Base-by-base conservation (phyloP, 139 green algal species). In the Chlamydomonas eustigma region DNA sequence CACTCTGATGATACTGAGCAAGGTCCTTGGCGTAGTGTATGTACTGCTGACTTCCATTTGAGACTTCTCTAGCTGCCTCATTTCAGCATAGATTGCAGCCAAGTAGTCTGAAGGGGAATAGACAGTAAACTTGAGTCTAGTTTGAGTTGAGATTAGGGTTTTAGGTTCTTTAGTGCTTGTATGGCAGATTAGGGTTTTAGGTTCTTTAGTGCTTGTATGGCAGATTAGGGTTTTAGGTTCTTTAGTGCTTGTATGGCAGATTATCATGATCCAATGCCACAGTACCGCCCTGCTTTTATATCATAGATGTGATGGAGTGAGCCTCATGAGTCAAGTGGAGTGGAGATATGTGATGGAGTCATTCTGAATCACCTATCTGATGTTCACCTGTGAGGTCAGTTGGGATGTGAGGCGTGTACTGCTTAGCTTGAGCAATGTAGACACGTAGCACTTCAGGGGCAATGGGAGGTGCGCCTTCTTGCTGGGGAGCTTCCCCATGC, bases 1-100 rank as follows among this genome's bases (percentile, higher is more conserved):
- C 8, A 99, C 80, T 22, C 96, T 89, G 69, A 99, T 85, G 78
- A 99, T 97, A 78, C 85, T 93, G 44, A 99, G 91, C 71, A 99
- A 88, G 6, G 96, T 98, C 68, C 96, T 88, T 1, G 96, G 94
- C 0, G 96, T 99, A 70, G 92, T 94, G 86, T 97, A 97, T 36
- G 88, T 89, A 65, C 88, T 82, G 65, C 74, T 85, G 31, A 38
- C 39, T 37, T 81, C 83, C 50, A 79, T 51, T 6, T 84, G 76
- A n/a, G 76, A 50, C 38, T 82, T 80, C 83, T 94, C 92, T 71
- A 89, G 80, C 80, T 90, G 81, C 3, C 94, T 84, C 83, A 98
- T 88, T 78, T 94, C 89, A 4, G 90, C 83, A 76, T 98, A 98
- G 38, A 94, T 84, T 0, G 82, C 82, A 0, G 95, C 89, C 1